Evolutionary conservation across 805 yeast species (phyloP).

Genomic region (Maudiozyma pseudohumilis): DNA sequence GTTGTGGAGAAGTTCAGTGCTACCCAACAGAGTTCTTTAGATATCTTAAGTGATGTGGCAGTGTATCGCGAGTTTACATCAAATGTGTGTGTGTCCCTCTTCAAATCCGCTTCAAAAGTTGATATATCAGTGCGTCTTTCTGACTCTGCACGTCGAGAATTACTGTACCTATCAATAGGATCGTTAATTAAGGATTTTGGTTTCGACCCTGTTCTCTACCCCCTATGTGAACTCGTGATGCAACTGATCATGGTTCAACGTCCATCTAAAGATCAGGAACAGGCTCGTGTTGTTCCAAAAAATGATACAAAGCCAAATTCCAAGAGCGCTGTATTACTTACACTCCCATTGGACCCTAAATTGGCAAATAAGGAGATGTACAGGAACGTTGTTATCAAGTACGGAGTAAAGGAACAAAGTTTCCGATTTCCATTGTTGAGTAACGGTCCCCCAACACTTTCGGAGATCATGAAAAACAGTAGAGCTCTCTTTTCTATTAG

Average conservation of each 20-base stretch:
- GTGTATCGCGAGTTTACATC: background rate
- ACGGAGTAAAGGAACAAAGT: constrained; percentile 44
- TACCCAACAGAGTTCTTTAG: background rate
- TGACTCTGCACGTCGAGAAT: background rate
- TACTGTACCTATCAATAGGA: constrained; percentile 34
- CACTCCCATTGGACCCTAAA: constrained; percentile 29
- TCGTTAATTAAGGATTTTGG: constrained; percentile 73
- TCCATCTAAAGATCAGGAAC: background rate
- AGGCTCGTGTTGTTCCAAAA: too few relatives aligned
- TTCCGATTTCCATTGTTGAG: constrained; percentile 55
- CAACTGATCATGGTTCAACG: constrained; percentile 2
- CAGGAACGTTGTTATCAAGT: constrained; percentile 39
- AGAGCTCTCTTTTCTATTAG: constrained; percentile 56
- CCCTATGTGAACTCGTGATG: constrained; percentile 48
- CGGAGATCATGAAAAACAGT: constrained; percentile 73
- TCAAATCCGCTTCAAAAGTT: background rate
- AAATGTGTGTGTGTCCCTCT: background rate
- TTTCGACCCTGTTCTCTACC: constrained; percentile 55
- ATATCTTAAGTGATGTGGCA: background rate
- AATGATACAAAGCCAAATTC: background rate
- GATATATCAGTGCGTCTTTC: background rate
- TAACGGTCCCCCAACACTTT: constrained; percentile 70
- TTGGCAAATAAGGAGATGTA: constrained; percentile 29
- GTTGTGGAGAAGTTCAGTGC: constrained; percentile 46
- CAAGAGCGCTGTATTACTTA: constrained; percentile 11